A percentile compares a stretch with the other conserved stretches of the same genome.
These are phyloP conservation scores for Rhizopogon vulgaris DNA, from an alignment of 768 basidiomycete genomes.

Conservation along the genomic window DNA sequence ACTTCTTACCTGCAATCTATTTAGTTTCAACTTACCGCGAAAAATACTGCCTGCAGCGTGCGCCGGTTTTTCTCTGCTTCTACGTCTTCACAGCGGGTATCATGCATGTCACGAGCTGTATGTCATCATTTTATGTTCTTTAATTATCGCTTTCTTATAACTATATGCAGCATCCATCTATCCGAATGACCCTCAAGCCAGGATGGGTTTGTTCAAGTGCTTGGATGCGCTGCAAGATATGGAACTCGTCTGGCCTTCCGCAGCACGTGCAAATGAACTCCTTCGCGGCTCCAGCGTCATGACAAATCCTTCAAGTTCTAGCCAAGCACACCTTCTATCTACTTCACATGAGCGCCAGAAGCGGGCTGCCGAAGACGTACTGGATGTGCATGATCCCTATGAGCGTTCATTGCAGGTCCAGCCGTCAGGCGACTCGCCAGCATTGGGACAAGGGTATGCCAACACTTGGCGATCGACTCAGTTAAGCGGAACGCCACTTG, in stretches of 20 bases:
- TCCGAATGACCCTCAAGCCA: slow-evolving; percentile 65
- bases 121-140: slow-evolving; percentile 21
- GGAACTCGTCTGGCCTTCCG: slow-evolving; percentile 71
- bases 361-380: slow-evolving; percentile 50
- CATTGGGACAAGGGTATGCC: slow-evolving; percentile 16
- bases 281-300: slow-evolving; percentile 55
- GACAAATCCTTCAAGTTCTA: slow-evolving; percentile 1
- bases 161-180: slow-evolving; percentile 47
- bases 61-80: slow-evolving; percentile 68
- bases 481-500: slow-evolving; percentile 3
- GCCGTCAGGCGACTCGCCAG: not conserved
- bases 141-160: not conserved
- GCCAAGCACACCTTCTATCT: not conserved
- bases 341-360: slow-evolving; percentile 38
- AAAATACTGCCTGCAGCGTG: slow-evolving; percentile 52
- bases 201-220: slow-evolving; percentile 55
- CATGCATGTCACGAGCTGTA: slow-evolving; percentile 72
- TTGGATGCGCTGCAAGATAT: slow-evolving; percentile 62
- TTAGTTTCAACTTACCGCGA: slow-evolving; percentile 56
- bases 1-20: slow-evolving; percentile 4
- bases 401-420: slow-evolving; percentile 16
- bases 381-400: slow-evolving; percentile 31
- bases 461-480: slow-evolving; percentile 26
- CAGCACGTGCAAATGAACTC: slow-evolving; percentile 67
- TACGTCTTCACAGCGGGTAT: slow-evolving; percentile 77